Conservation (phyloP, 768 basidiomycete genomes). For the Xerocomellus dryophilus region DNA sequence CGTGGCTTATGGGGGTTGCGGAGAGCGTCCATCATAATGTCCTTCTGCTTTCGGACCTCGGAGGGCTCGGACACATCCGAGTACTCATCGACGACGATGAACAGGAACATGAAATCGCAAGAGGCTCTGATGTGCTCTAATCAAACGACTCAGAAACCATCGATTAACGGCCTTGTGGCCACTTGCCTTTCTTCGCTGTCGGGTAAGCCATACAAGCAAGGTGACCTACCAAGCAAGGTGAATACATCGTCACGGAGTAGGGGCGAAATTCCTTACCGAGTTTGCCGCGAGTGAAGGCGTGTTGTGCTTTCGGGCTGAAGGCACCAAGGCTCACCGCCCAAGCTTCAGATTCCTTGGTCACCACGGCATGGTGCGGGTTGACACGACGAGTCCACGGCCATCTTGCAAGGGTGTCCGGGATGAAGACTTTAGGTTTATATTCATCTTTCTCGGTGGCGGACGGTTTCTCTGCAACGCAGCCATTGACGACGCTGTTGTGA, state of each 20-base stretch:
- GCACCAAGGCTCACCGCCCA: constrained; percentile 11
- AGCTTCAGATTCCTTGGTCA: constrained; percentile 11
- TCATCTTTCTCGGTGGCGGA: background rate
- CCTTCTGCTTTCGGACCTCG: constrained; percentile 26
- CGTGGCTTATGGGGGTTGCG: constrained; percentile 11
- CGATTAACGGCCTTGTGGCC: background rate
- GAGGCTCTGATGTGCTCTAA: constrained; percentile 30
- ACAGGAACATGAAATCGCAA: constrained; percentile 51
- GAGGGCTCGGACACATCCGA: constrained; percentile 39
- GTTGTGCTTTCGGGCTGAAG: constrained; percentile 11
- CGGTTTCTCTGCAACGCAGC: background rate
- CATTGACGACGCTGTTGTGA: background rate
- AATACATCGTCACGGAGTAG: background rate
- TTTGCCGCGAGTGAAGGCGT: constrained; percentile 12
- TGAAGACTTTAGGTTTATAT: constrained; percentile 5
- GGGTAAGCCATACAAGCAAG: constrained; percentile 11
- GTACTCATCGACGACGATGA: constrained; percentile 51
- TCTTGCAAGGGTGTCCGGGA: constrained; percentile 15
- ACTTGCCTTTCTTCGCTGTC: constrained; percentile 9
- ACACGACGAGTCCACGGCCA: constrained; percentile 20
- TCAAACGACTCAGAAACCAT: background rate
- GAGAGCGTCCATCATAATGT: constrained; percentile 22
- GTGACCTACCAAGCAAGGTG: constrained; percentile 2
- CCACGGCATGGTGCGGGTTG: constrained; percentile 3
- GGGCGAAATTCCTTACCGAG: background rate